Base-by-base conservation (phyloP, 2,329 filamentous ascomycete species). In the Onygenales sp. region DNA sequence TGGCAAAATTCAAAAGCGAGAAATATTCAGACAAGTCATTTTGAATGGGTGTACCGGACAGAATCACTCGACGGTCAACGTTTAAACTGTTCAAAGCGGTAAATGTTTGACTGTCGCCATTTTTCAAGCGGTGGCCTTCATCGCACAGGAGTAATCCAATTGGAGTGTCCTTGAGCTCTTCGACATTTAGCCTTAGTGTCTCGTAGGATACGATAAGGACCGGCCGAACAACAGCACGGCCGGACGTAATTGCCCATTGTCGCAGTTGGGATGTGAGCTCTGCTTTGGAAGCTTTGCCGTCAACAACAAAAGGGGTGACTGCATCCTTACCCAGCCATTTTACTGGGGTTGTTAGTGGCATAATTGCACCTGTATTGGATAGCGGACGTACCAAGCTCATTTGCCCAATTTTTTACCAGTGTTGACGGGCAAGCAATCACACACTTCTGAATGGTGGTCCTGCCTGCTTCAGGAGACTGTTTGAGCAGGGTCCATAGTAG, bases 1-100 rank as follows among this genome's bases (percentile, higher is more conserved):
- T 98, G 32, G 93, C 93, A 64, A 98, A 98, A 68, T 92, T 95
- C 55, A 97, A 87, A 8, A 98, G 79, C 2, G 93, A 85, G 63
- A 96, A 98, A 69, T 98, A 98, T 66, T 98, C 93, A 0, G 92
- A 94, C n/a, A 98, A 73, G 66, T 98, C 93, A 63, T 98, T 98
- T 64, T 98, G 93, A 54, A 98, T 98, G 0, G 93, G 93, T 1
- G 93, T 98, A 55, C 93, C 93, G 0, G 93, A 97, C 13, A 98
- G 77, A 60, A 98, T 98, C 44, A 98, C 92, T 31, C 93, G 84
- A 54, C 91, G 83, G 42, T 86, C 86, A 32, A 98, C 93, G 63
- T 96, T 94, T 13, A 98, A 77, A 56, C 82, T 86, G 63, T 95
- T 96, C 49, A 98, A 76, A 0, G 93, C 91, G 31, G 81, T 91